Evolutionary conservation across 768 basidiomycete species (phyloP).

Genomic region (Pleurotus tuoliensis): DNA sequence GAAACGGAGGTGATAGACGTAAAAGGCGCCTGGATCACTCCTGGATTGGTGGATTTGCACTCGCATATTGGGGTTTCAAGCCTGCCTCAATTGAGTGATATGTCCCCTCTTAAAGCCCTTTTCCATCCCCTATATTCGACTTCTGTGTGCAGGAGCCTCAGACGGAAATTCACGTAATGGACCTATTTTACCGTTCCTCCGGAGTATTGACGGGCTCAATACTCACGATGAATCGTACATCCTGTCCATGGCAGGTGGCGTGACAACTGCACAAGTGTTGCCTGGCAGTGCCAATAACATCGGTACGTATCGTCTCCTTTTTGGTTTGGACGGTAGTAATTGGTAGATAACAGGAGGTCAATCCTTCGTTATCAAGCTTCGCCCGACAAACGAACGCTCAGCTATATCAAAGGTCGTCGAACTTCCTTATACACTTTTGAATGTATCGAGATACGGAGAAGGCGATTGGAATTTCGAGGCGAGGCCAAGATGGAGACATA

Average conservation of each 20-base stretch:
- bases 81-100: slow-evolving; percentile 27
- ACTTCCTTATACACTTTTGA: slow-evolving; percentile 53
- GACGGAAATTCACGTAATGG: slow-evolving; percentile 58
- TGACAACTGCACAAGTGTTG: slow-evolving; percentile 73
- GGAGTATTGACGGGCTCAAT: slow-evolving; percentile 70
- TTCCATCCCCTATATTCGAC: slow-evolving; percentile 23
- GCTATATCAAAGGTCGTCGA: slow-evolving; percentile 69
- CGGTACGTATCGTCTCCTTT: slow-evolving; percentile 14
- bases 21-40: slow-evolving; percentile 63
- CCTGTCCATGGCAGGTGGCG: slow-evolving; percentile 60
- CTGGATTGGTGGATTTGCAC: slow-evolving; percentile 44
- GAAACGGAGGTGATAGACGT: slow-evolving; percentile 45
- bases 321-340: neutral
- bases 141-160: slow-evolving; percentile 15
- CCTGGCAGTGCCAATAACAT: slow-evolving; percentile 67
- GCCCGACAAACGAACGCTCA: slow-evolving; percentile 67
- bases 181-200: slow-evolving; percentile 56
- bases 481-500: slow-evolving; percentile 63
- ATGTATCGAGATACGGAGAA: slow-evolving; percentile 30
- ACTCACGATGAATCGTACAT: slow-evolving; percentile 65
- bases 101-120: neutral
- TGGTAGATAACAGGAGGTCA: slow-evolving; percentile 44
- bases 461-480: slow-evolving; percentile 18
- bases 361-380: slow-evolving; percentile 72
- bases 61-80: slow-evolving; percentile 35